Conservation (phyloP, 1,284 basidiomycete genomes). For the Ceratobasidium sp. region DNA sequence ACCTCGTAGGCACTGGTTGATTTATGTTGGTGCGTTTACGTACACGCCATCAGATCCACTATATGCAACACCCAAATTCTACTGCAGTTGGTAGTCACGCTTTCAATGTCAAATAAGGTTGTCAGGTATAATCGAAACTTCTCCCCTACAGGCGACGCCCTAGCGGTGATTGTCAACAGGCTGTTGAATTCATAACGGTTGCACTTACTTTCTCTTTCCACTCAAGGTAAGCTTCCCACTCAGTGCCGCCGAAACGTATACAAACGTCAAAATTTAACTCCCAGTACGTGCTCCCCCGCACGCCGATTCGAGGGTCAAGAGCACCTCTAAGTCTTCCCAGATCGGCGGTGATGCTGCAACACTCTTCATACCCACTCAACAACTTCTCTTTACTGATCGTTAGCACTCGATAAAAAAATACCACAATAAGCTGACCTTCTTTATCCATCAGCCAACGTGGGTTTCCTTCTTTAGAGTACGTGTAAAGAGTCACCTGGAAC, state of each 20-base stretch:
- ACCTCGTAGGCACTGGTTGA: too few species aligned
- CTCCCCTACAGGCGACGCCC: constrained; percentile 2
- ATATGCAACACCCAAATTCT: too few species aligned
- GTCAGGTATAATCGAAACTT: constrained; percentile 1
- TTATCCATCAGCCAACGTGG: not conserved
- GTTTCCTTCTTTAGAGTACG: not conserved
- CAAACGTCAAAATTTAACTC: constrained; percentile 25
- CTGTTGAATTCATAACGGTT: not conserved
- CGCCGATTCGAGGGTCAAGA: not conserved
- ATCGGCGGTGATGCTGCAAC: not conserved
- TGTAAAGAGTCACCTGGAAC: not conserved
- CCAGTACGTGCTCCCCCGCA: constrained; percentile 24
- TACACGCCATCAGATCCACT: too few species aligned
- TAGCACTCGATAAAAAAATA: not conserved
- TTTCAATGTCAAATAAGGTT: not conserved
- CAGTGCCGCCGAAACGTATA: constrained; percentile 40
- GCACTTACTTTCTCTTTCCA: constrained; percentile 38
- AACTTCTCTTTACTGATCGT: not conserved
- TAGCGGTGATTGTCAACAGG: not conserved
- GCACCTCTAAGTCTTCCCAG: constrained; percentile 16
- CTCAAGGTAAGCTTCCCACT: constrained; percentile 44
- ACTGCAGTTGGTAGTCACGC: too few species aligned
- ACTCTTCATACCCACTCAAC: not conserved
- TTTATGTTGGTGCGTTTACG: too few species aligned
- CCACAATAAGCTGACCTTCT: not conserved